A percentile compares a stretch with the other conserved stretches of the same genome.
phyloP scores from a whole-genome alignment of 352 stramenopile genomes.

The Phytopythium vexans region DNA sequence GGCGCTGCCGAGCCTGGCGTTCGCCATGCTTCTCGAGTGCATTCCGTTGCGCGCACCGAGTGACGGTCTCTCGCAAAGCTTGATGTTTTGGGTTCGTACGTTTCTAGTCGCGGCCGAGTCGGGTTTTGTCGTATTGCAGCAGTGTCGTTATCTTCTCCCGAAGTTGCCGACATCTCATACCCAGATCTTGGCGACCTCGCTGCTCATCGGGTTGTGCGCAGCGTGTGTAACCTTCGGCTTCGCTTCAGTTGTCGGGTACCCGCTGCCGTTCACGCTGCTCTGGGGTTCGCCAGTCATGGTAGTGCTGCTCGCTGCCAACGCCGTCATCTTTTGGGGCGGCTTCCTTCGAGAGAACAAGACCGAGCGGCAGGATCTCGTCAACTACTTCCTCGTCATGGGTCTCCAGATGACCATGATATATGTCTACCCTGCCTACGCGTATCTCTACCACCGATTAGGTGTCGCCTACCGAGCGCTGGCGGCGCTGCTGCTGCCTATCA shows the following conservation, averaged over 20 bases:
- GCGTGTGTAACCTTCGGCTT: slow-evolving; percentile 21
- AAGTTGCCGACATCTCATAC: slow-evolving; percentile 8
- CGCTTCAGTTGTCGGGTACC: slow-evolving; percentile 29
- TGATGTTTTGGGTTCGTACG: not conserved
- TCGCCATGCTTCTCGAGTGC: not conserved
- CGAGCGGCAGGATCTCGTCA: slow-evolving; percentile 12
- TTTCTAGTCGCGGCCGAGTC: not conserved
- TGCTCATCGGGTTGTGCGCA: slow-evolving; percentile 14
- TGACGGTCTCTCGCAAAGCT: not conserved
- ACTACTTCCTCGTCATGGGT: not conserved
- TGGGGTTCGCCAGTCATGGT: slow-evolving; percentile 15
- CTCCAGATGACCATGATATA: not conserved
- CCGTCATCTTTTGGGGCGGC: slow-evolving; percentile 17
- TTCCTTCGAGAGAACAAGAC: slow-evolving; percentile 15
- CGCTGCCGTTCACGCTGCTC: slow-evolving; percentile 31
- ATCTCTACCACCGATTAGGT: slow-evolving; percentile 11
- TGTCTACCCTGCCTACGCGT: slow-evolving; percentile 23
- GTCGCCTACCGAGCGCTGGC: slow-evolving; percentile 7
- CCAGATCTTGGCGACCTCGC: slow-evolving; percentile 6
- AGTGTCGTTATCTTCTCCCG: slow-evolving; percentile 6
- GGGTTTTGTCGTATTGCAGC: not conserved
- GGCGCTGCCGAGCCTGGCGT: slow-evolving; percentile 1
- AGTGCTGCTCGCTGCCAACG: slow-evolving; percentile 13
- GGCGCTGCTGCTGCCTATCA: slow-evolving; percentile 12
- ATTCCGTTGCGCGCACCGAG: not conserved